phyloP scores from a whole-genome alignment of 176 grass and related monocot species.

The Aegilops umbellulata region DNA sequence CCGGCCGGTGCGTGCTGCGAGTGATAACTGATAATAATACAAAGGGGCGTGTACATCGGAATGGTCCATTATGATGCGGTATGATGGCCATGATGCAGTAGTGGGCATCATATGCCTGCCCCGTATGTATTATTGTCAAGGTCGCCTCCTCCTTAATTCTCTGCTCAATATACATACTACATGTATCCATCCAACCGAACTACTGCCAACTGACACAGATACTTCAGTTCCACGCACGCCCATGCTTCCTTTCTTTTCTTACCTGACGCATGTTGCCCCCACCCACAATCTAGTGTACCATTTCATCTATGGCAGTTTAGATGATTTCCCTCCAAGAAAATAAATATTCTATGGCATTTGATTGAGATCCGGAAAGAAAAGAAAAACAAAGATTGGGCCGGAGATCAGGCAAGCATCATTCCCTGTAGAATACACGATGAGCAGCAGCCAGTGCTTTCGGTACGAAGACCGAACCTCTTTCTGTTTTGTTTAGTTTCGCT shows the following conservation, averaged over 20 bases:
- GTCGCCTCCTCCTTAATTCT: background rate
- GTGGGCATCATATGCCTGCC: background rate
- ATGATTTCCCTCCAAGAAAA: too few relatives aligned
- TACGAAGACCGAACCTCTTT: slow-evolving; percentile 22
- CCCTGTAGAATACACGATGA: background rate
- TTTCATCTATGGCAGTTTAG: too few relatives aligned
- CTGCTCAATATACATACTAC: background rate
- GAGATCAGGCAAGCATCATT: slow-evolving; percentile 1
- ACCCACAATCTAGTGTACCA: too few relatives aligned
- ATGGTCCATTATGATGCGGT: background rate
- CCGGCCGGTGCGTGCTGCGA: background rate
- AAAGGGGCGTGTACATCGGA: slow-evolving; percentile 1
- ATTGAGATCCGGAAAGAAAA: too few relatives aligned
- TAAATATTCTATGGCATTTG: too few relatives aligned
- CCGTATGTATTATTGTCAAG: slow-evolving; percentile 26
- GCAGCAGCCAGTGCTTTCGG: slow-evolving; percentile 13
- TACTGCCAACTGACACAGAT: background rate
- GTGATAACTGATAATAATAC: background rate
- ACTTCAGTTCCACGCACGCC: background rate
- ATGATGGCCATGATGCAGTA: background rate
- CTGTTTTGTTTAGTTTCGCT: slow-evolving; percentile 1
- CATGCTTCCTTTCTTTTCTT: too few relatives aligned
- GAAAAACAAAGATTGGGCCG: background rate
- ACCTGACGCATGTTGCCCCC: too few relatives aligned
- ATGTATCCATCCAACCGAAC: background rate